Base-by-base conservation (phyloP, 768 basidiomycete genomes). In the Cubamyces sp. region DNA sequence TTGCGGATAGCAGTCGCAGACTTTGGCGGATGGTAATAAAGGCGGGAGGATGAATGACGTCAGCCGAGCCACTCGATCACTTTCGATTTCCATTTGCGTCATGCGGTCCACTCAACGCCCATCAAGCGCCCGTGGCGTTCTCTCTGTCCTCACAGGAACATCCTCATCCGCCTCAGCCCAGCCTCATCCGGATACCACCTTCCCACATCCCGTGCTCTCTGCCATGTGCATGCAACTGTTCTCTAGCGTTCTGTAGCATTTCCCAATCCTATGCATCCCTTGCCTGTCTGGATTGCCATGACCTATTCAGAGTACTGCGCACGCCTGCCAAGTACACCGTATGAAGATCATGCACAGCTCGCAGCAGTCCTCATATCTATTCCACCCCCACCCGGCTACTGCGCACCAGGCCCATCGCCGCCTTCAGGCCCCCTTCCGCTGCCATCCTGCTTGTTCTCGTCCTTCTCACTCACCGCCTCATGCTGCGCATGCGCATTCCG, bases 51-150 rank as follows among this genome's bases (percentile, higher is more conserved):
- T 12, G n/a, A 11, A 3, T 59, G 57, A 59, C 57, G 57, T 59
- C 57, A 59, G 57, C 57, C 56, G 46, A 57, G 34, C 56, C 34
- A 48, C 46, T 21, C 34, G 59, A 34, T 34, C 34, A 34, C 34
- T 11, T 34, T 34, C 11, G 34, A 52, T 53, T 47, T 45, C 50
- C 50, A 60, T 60, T 60, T 47, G 52, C 52, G 59, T 54, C 60
- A 54, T 54, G 2, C 28, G 37, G 9, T 23, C 56, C 46, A 40
- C 23, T 47, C 51, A 53, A 39, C 47, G 47, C 47, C 47, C 47
- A 45, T 18, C 45, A 47, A 18, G 45, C 51, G 59, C 51, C 43
- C 43, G 45, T 25, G 15, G 19, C 9, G 23, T 41, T 23, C 23
- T 47, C 43, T 46, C 23, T 47, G 54, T 46, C 54, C 34, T 47